A percentile compares a stretch with the other conserved stretches of the same genome.
Conservation (phyloP, 805 yeast genomes). For the Kuraishia cidri region DNA sequence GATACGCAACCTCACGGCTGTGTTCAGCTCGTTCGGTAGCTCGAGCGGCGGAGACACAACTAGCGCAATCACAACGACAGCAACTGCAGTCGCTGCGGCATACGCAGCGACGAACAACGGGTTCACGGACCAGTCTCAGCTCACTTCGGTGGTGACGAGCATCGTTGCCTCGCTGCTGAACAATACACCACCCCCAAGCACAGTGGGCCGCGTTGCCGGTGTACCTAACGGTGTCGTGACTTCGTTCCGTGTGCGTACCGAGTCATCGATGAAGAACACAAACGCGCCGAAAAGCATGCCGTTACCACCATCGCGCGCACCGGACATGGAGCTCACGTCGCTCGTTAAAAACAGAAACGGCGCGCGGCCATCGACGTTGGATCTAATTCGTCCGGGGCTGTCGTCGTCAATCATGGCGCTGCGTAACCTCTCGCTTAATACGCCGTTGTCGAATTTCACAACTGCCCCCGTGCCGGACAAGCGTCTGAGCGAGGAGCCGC, state of each 20-base stretch:
- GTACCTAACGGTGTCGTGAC: slow-evolving; percentile 19
- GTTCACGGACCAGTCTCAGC: slow-evolving; percentile 8
- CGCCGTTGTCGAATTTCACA: too few relatives aligned
- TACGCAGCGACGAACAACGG: slow-evolving; percentile 19
- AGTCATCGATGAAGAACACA: neutral
- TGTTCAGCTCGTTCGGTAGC: neutral
- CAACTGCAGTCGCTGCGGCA: slow-evolving; percentile 28
- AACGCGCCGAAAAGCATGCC: neutral
- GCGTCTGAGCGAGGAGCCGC: too few relatives aligned
- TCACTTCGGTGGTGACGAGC: slow-evolving; percentile 10
- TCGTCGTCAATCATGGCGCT: slow-evolving; percentile 5
- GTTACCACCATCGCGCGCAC: slow-evolving; percentile 7
- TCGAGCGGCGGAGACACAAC: slow-evolving; percentile 1
- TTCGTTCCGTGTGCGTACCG: slow-evolving; percentile 16
- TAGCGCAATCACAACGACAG: slow-evolving; percentile 19
- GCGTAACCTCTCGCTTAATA: slow-evolving; percentile 10
- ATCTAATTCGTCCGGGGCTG: neutral
- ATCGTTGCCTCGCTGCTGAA: slow-evolving; percentile 6
- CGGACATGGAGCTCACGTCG: slow-evolving; percentile 13
- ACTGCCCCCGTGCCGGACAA: too few relatives aligned
- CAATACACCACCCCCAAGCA: slow-evolving; percentile 9
- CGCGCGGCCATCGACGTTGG: too few relatives aligned
- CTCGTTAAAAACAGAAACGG: slow-evolving; percentile 3
- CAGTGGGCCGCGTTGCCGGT: slow-evolving; percentile 11
- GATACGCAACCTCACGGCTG: neutral